phyloP scores from a whole-genome alignment of 768 basidiomycete genomes.

The Leucocoprinus sp. region DNA sequence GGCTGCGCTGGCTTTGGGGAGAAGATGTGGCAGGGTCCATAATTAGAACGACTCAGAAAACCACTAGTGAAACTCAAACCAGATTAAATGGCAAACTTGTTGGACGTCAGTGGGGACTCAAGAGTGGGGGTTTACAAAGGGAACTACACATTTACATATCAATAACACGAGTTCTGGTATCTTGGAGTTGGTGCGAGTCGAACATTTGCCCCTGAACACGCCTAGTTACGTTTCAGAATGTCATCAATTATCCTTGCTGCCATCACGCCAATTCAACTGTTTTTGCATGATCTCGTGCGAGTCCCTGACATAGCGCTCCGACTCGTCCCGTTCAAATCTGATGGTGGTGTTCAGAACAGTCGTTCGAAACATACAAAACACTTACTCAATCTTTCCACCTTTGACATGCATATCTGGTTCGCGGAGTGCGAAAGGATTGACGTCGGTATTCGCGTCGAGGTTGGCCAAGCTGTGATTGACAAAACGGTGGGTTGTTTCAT shows the following conservation, averaged over 20 bases:
- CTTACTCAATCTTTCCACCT: constrained; percentile 68
- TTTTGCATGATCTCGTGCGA: constrained; percentile 43
- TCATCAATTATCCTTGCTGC: background rate
- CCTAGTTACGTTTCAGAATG: background rate
- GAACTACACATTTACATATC: no score
- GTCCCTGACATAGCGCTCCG: constrained; percentile 55
- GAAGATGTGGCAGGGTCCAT: background rate
- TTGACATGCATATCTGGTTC: constrained; percentile 86
- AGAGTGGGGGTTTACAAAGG: no score
- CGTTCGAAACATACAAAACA: constrained; percentile 10
- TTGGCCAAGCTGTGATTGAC: constrained; percentile 95
- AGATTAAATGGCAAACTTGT: background rate
- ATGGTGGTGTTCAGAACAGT: constrained; percentile 4
- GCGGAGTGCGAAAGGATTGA: constrained; percentile 83
- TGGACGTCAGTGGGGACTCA: background rate
- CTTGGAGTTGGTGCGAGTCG: no score
- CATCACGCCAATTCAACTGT: constrained; percentile 6
- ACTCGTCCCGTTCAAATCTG: constrained; percentile 63
- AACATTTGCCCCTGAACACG: no score
- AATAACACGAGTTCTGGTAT: no score
- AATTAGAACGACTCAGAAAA: background rate
- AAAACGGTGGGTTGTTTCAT: constrained; percentile 90
- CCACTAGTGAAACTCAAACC: background rate
- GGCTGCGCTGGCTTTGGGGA: background rate
- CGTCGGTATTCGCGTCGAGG: constrained; percentile 64